Evolutionary conservation across 139 green algal genomes (phyloP).

Genomic region (Protoeuglena noctilucae): DNA sequence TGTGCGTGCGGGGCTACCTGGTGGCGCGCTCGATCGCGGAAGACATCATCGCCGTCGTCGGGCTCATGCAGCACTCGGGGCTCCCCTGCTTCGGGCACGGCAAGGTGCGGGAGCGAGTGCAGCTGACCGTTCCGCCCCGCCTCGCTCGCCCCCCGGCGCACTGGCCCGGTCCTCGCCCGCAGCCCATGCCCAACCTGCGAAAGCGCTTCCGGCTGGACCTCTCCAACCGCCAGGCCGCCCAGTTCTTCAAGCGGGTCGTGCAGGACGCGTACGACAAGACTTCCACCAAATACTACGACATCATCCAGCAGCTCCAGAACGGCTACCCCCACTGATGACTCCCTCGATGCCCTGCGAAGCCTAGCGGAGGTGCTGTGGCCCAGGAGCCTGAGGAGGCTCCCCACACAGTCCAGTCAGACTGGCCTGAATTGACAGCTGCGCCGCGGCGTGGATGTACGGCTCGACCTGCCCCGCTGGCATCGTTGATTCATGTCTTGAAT

Average conservation of each 20-base stretch:
- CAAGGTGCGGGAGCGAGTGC: too few relatives aligned
- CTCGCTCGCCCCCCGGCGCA: too few relatives aligned
- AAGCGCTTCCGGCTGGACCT: constrained; percentile 54
- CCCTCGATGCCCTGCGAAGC: too few relatives aligned
- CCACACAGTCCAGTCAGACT: too few relatives aligned
- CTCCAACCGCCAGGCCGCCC: constrained; percentile 37
- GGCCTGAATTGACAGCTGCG: too few relatives aligned
- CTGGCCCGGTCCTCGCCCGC: too few relatives aligned
- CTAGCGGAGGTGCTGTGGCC: too few relatives aligned
- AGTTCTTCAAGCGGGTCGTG: constrained; percentile 48
- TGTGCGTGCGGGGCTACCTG: constrained; percentile 66
- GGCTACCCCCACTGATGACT: not conserved
- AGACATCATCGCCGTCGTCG: constrained; percentile 31
- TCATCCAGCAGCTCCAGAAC: constrained; percentile 68
- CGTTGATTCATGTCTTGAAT: too few relatives aligned
- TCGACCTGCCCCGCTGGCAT: too few relatives aligned
- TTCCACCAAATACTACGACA: constrained; percentile 83
- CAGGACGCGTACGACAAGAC: constrained; percentile 81
- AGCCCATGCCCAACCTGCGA: constrained; percentile 36
- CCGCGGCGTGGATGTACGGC: too few relatives aligned
- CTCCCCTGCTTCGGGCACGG: constrained; percentile 63
- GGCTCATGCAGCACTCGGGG: constrained; percentile 32
- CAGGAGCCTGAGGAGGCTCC: too few relatives aligned
- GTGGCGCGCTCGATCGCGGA: constrained; percentile 33
- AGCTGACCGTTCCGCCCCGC: too few relatives aligned